phyloP scores from a whole-genome alignment of 2,329 filamentous ascomycete genomes.

The Phyllosticta citrichinensis region DNA sequence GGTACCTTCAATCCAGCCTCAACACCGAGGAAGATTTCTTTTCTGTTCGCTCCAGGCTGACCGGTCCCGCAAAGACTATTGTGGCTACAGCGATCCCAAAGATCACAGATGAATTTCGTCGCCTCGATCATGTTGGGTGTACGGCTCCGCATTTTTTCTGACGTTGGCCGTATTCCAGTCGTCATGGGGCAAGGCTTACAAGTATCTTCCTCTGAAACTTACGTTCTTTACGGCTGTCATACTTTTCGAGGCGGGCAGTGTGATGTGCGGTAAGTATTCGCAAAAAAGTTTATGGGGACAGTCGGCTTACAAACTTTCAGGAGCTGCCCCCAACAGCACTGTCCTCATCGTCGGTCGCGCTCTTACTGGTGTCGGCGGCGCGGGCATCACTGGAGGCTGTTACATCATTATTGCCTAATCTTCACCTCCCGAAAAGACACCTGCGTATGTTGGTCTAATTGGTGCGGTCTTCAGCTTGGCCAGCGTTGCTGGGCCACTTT shows the following conservation, averaged over 20 bases:
- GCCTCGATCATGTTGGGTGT: conserved; percentile 25
- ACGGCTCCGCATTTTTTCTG: conserved; percentile 33
- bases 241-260: conserved; percentile 45
- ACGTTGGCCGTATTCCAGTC: conserved; percentile 37
- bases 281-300: too few relatives aligned
- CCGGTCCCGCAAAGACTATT: conserved; percentile 14
- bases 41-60: conserved; percentile 16
- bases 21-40: background rate
- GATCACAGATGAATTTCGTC: conserved; percentile 21
- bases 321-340: conserved; percentile 33
- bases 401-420: conserved; percentile 6
- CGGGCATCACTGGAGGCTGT: conserved; percentile 38
- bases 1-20: background rate
- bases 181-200: conserved; percentile 37
- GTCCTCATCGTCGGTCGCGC: conserved; percentile 44
- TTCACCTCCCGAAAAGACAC: background rate
- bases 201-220: conserved; percentile 28
- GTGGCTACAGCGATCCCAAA: conserved; percentile 20
- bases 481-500: conserved; percentile 16
- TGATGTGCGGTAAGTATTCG: conserved; percentile 34
- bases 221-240: conserved; percentile 22
- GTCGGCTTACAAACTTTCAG: conserved; percentile 14
- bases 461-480: conserved; percentile 13
- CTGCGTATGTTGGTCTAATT: background rate
- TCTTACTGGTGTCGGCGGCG: conserved; percentile 40